Evolutionary conservation across 495 filamentous ascomycete species (phyloP), one percentile per base, ranked within the genome.

Genomic region (Sordaria brevicollis): DNA sequence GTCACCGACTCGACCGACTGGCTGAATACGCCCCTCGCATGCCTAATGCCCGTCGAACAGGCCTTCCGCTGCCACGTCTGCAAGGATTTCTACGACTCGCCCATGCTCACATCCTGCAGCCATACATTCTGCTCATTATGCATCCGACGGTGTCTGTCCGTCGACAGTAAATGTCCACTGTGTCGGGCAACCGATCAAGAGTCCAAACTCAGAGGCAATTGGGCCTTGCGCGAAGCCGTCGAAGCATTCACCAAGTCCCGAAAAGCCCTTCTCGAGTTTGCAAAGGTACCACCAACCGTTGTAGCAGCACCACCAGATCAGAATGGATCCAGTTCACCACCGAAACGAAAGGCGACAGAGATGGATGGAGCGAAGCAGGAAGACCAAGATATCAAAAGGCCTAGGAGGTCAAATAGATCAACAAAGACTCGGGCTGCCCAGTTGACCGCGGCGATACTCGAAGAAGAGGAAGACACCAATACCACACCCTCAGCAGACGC

Each of bases 91-190:
- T 98, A 91, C 82, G 86, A 87, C 71, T 93, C 92, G 29, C 95
- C 95, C 1, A 94, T 99, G 84, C 89, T 97, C 68, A 99, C 95
- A 1, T 90, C 90, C 0, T 99, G 95, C 84, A 91, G 88, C 49
- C 95, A 99, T 78, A 97, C 95, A 0, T 99, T 99, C 77, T 99
- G 95, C 84, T 97, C 93, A 17, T 79, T 94, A 35, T 99, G 95
- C 79, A 97, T 99, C 71, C 91, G 95, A 17, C 84, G 93, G 67
- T 91, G 90, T 71, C 83, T 99, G 3, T 88, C 89, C 7, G 83
- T 86, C 1, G 94, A 97, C 71, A 89, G 91, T 10, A 92, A 90
- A 77, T 99, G 95, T 75, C 96, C 95, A 0, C 81, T 90, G 0
- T 99, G 95, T 78, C 88, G 94, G 66, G 81, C 85, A 4, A 74